Percentiles rank a stretch among this genome's conserved stretches.
Conservation (phyloP, 2,329 filamentous ascomycete species). For the Fusarium pseudoanthophilum region DNA sequence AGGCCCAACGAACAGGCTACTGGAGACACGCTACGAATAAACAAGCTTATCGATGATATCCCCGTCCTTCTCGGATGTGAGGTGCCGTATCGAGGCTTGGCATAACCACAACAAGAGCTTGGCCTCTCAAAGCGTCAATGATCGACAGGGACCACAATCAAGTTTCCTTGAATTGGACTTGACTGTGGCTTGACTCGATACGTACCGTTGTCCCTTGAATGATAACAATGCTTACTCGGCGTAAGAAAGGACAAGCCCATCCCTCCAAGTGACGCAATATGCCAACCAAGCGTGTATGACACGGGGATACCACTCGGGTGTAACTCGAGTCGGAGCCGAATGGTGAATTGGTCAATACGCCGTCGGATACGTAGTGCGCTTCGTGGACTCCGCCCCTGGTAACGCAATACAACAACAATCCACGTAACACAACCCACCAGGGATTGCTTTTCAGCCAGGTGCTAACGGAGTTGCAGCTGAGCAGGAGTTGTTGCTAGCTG, state of each 20-base stretch:
- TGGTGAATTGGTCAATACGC: not conserved
- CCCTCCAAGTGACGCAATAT: not conserved
- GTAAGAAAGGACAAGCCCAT: not conserved
- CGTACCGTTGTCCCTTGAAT: not conserved
- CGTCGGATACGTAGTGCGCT: not conserved
- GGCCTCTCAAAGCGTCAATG: not conserved
- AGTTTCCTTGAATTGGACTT: conserved; percentile 7
- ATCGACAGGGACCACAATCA: conserved; percentile 26
- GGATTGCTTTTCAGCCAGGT: not conserved
- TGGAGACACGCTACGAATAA: conserved; percentile 17
- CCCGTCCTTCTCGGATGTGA: conserved; percentile 24
- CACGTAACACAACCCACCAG: not conserved
- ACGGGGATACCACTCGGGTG: conserved; percentile 8
- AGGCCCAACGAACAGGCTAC: conserved; percentile 34
- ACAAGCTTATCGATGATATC: conserved; percentile 33
- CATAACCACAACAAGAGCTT: not conserved
- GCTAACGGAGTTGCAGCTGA: not conserved
- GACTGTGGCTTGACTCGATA: conserved; percentile 17
- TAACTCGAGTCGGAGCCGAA: conserved; percentile 14
- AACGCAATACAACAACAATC: not conserved
- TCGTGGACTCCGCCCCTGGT: not conserved
- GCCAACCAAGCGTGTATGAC: conserved; percentile 6
- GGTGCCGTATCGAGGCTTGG: conserved; percentile 31
- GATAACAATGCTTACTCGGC: not conserved
- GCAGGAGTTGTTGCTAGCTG: not conserved